These are phyloP conservation scores for Tricholoma bakamatsutake DNA, from an alignment of 768 basidiomycete species.

Conservation along the genomic window DNA sequence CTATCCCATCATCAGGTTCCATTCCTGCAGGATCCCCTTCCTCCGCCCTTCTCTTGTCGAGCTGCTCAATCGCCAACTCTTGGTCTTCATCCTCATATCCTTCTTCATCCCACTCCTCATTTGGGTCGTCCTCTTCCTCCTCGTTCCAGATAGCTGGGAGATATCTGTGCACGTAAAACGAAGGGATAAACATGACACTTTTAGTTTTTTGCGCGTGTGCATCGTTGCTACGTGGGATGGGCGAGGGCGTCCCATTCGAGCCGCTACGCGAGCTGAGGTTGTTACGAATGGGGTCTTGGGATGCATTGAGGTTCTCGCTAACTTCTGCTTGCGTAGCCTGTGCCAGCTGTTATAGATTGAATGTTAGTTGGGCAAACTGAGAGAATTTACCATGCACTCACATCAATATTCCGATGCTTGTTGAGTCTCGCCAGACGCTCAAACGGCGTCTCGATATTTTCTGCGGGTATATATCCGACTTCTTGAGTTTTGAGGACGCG, in stretches of 20 bases:
- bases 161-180: conserved; percentile 66
- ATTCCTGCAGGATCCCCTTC: conserved; percentile 31
- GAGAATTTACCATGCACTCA: conserved; percentile 33
- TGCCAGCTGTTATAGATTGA: conserved; percentile 47
- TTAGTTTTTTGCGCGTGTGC: conserved; percentile 32
- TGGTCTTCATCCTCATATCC: conserved; percentile 67
- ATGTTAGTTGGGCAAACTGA: conserved; percentile 6
- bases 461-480: conserved; percentile 97
- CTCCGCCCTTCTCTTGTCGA: conserved; percentile 28
- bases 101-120: conserved; percentile 62
- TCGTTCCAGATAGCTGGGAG: conserved; percentile 82
- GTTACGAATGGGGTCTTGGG: conserved; percentile 50
- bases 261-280: conserved; percentile 44
- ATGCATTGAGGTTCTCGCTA: conserved; percentile 43
- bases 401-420: conserved; percentile 96
- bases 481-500: conserved; percentile 98
- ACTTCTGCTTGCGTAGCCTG: conserved; percentile 69
- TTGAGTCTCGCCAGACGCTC: conserved; percentile 93
- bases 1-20: conserved; percentile 81
- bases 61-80: conserved; percentile 52
- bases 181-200: conserved; percentile 67
- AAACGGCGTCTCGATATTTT: conserved; percentile 98
- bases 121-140: conserved; percentile 62
- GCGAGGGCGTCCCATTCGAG: conserved; percentile 45
- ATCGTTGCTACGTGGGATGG: conserved; percentile 30